A percentile compares a stretch with the other conserved stretches of the same genome.
phyloP scores from a whole-genome alignment of 306 rosid genomes.

The Betula pendula region DNA sequence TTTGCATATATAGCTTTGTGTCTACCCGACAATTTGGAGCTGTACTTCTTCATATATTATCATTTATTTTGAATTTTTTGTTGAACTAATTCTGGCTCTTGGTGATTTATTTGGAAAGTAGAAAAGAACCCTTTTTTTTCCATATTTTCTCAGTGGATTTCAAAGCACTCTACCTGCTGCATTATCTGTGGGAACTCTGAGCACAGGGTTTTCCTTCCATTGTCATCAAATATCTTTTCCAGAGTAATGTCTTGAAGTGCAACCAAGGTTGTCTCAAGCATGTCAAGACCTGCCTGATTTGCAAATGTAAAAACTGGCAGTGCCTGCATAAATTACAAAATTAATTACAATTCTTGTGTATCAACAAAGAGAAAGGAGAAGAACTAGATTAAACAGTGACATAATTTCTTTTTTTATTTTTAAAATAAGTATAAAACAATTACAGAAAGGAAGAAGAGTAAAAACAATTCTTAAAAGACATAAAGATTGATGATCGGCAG shows the following conservation, averaged over 20 bases:
- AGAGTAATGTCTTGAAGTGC: conserved; percentile 94
- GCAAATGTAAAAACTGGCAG: conserved; percentile 85
- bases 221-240: conserved; percentile 90
- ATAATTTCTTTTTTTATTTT: background rate
- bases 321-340: conserved; percentile 52
- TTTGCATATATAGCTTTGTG: background rate
- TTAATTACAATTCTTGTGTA: conserved; percentile 20
- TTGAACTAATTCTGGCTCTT: background rate
- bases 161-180: conserved; percentile 76
- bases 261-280: conserved; percentile 94
- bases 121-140: background rate
- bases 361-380: background rate
- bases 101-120: background rate
- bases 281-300: conserved; percentile 97
- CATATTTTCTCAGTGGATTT: background rate
- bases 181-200: conserved; percentile 96
- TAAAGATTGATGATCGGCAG: background rate
- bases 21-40: background rate
- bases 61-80: background rate
- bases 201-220: conserved; percentile 81
- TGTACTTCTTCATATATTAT: background rate
- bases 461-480: background rate
- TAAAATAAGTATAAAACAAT: background rate
- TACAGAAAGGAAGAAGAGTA: background rate
- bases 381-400: too few relatives aligned